These are phyloP conservation scores for Eucalyptus regnans DNA, from an alignment of 345 rosid genomes.

Conservation along the genomic window DNA sequence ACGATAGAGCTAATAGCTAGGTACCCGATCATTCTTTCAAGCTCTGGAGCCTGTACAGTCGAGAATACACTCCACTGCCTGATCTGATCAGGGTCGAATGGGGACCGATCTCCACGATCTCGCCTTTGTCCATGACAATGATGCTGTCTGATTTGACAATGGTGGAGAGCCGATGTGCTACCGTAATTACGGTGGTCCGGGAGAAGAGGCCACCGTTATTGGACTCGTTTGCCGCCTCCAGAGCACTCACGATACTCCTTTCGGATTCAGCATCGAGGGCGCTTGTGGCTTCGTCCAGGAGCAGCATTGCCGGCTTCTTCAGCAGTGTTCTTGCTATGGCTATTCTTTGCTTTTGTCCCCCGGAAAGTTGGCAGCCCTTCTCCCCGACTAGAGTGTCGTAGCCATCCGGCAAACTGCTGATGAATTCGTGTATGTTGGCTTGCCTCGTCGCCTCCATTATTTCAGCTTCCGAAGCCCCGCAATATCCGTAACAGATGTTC, in stretches of 20 bases:
- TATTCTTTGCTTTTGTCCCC: slow-evolving; percentile 56
- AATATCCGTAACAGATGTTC: slow-evolving; percentile 35
- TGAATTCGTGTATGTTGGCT: slow-evolving; percentile 42
- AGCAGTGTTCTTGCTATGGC: slow-evolving; percentile 50
- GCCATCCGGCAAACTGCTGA: slow-evolving; percentile 37
- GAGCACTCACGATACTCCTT: slow-evolving; percentile 35
- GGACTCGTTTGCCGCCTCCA: slow-evolving; percentile 28
- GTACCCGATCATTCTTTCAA: neutral
- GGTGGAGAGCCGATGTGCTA: slow-evolving; percentile 78
- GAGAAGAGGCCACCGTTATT: slow-evolving; percentile 3
- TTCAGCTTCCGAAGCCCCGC: slow-evolving; percentile 34
- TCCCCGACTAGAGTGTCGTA: slow-evolving; percentile 49
- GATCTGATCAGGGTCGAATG: slow-evolving; percentile 37
- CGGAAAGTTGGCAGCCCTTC: slow-evolving; percentile 56
- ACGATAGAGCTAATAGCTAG: neutral
- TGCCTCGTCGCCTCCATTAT: slow-evolving; percentile 31
- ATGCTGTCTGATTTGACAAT: slow-evolving; percentile 53
- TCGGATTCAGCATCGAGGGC: slow-evolving; percentile 82
- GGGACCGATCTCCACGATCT: slow-evolving; percentile 61
- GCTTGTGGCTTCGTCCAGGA: slow-evolving; percentile 85
- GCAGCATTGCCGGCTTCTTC: slow-evolving; percentile 44
- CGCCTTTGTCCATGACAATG: slow-evolving; percentile 61
- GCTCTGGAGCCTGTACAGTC: slow-evolving; percentile 42
- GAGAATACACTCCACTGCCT: slow-evolving; percentile 57
- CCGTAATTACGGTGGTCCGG: slow-evolving; percentile 48